Conservation (phyloP, 2,329 filamentous ascomycete species). For the Hymenoscyphus fraxineus region DNA sequence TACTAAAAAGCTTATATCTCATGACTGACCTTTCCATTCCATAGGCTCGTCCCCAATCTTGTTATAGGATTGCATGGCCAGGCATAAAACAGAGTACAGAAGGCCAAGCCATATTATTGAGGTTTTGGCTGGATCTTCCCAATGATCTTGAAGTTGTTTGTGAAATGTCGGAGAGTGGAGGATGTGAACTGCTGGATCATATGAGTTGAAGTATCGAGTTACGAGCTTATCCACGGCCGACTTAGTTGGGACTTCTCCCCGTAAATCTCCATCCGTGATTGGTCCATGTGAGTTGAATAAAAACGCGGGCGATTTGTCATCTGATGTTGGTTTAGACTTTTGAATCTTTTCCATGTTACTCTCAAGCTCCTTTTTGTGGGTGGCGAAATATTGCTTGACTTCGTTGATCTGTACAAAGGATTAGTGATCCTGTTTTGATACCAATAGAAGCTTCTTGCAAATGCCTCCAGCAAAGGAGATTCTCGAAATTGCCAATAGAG, state of each 20-base stretch:
- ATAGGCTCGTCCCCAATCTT: constrained; percentile 76
- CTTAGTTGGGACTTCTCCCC: constrained; percentile 75
- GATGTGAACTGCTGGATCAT: constrained; percentile 66
- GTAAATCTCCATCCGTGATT: constrained; percentile 70
- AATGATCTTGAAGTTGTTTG: constrained; percentile 61
- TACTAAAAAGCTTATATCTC: neutral
- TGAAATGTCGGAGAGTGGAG: constrained; percentile 84
- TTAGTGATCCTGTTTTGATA: constrained; percentile 4
- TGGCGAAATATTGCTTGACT: constrained; percentile 84
- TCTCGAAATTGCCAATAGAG: neutral
- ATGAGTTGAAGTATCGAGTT: constrained; percentile 84
- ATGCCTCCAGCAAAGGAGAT: neutral
- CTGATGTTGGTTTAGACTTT: constrained; percentile 58
- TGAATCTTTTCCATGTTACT: constrained; percentile 74
- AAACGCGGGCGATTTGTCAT: constrained; percentile 67
- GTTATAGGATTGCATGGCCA: constrained; percentile 75
- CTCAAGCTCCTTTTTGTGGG: constrained; percentile 85
- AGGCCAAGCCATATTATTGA: constrained; percentile 75
- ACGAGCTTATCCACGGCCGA: constrained; percentile 81
- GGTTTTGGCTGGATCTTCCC: constrained; percentile 69
- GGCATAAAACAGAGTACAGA: constrained; percentile 70
- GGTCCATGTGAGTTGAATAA: constrained; percentile 69
- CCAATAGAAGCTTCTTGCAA: neutral
- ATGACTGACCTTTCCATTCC: constrained; percentile 64
- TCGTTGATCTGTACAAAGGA: constrained; percentile 65